Conservation (phyloP, 768 basidiomycete genomes). For the Gyrodon lividus region DNA sequence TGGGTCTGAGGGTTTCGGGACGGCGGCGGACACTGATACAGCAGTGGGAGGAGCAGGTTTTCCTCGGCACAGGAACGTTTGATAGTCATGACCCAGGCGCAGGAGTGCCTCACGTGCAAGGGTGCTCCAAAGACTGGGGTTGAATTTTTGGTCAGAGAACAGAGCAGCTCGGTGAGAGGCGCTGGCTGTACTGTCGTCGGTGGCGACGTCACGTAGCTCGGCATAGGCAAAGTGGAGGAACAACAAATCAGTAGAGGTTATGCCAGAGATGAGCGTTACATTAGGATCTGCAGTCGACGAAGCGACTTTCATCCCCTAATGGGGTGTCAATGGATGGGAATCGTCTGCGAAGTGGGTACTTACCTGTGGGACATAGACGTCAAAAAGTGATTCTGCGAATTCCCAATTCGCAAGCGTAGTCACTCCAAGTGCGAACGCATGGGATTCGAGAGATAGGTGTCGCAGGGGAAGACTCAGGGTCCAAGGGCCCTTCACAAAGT, state of each 20-base stretch:
- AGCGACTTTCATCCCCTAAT: constrained; percentile 49
- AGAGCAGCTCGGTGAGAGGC: constrained; percentile 49
- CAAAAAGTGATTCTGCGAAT: constrained; percentile 57
- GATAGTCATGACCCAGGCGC: constrained; percentile 67
- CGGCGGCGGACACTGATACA: constrained; percentile 22
- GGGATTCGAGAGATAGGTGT: constrained; percentile 44
- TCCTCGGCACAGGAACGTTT: constrained; percentile 61
- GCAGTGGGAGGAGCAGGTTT: constrained; percentile 32
- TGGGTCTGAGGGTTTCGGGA: constrained; percentile 29
- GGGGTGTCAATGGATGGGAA: constrained; percentile 1
- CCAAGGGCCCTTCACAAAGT: constrained; percentile 60
- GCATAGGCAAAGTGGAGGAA: constrained; percentile 67
- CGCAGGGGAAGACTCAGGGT: constrained; percentile 49
- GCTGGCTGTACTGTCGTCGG: constrained; percentile 40
- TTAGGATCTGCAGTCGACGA: constrained; percentile 49
- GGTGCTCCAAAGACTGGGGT: constrained; percentile 61
- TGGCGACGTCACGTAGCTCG: constrained; percentile 55
- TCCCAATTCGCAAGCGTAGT: constrained; percentile 64
- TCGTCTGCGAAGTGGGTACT: neutral
- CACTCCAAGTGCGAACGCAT: constrained; percentile 50
- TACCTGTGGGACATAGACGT: constrained; percentile 58
- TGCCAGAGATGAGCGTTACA: constrained; percentile 60
- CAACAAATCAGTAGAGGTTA: constrained; percentile 48
- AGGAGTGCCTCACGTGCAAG: constrained; percentile 59
- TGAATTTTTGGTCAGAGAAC: constrained; percentile 68